Evolutionary conservation across 2,329 filamentous ascomycete genomes (phyloP).

Genomic region (Neopestalotiopsis sp.): DNA sequence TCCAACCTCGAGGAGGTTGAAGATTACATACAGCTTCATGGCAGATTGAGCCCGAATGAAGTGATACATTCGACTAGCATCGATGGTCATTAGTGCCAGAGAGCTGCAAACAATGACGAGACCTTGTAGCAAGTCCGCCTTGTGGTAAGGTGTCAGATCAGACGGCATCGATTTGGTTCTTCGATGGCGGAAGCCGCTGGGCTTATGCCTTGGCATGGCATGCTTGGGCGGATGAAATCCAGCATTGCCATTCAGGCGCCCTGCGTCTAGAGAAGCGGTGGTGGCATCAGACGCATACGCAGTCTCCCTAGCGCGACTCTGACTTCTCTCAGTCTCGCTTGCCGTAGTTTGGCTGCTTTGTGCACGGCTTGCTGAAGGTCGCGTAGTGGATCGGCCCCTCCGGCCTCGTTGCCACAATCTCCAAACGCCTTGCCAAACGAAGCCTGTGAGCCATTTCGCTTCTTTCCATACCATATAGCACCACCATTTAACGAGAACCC

Average conservation of each 20-base stretch:
- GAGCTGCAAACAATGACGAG: constrained; percentile 87
- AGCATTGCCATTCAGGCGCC: constrained; percentile 27
- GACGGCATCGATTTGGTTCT: constrained; percentile 87
- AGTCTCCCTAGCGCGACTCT: constrained; percentile 36
- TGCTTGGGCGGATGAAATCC: constrained; percentile 38
- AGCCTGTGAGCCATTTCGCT: constrained; percentile 71
- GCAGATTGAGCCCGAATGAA: constrained; percentile 94
- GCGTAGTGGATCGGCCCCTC: constrained; percentile 43
- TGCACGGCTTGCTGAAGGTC: constrained; percentile 22
- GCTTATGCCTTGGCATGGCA: constrained; percentile 31
- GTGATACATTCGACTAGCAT: constrained; percentile 97
- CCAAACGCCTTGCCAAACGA: constrained; percentile 80
- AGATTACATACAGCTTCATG: constrained; percentile 98
- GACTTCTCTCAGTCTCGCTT: constrained; percentile 45
- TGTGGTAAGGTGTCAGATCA: constrained; percentile 83
- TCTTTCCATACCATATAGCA: constrained; percentile 74
- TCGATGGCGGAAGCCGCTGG: constrained; percentile 61
- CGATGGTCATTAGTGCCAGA: constrained; percentile 83
- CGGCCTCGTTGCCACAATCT: constrained; percentile 74
- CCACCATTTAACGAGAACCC: constrained; percentile 82
- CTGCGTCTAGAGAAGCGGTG: constrained; percentile 7
- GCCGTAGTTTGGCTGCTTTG: constrained; percentile 28
- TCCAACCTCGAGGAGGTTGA: constrained; percentile 93
- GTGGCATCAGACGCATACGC: constrained; percentile 26
- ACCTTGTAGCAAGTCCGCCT: constrained; percentile 92